Evolutionary conservation across 441 rosid genomes (phyloP), one percentile per base, ranked within the genome.

Genomic region (Erodium trifolium): DNA sequence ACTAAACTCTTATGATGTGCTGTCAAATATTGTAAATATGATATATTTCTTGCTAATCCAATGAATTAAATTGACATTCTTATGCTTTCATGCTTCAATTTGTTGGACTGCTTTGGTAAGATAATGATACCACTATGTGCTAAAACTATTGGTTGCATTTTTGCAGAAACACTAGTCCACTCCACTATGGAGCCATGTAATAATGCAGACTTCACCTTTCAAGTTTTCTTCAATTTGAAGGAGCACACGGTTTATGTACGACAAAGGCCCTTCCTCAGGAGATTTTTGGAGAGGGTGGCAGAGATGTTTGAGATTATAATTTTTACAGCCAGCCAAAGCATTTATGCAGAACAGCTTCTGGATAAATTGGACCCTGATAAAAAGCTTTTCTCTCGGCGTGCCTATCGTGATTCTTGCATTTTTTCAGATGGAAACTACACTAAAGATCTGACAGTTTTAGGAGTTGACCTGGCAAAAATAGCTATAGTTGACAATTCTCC

Each of bases 271-370:
- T 75, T 86, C 79, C 88, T 95, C 64, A 85, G 78, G 75, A 94
- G 87, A 78, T 95, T 95, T 74, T 79, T 90, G 92, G 99, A 92
- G 77, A 82, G 92, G 78, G 93, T 87, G 71, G 76, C 98, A 11
- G 23, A 84, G 74, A 86, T 90, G 57, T 95, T 95, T 70, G 96
- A 95, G 87, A 88, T 95, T 65, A 85, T 90, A 66, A 95, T 95
- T 79, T 95, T 95, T 79, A 95, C 99, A 12, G 97, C 98, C 69
- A 95, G 98, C 78, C 98, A 90, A 78, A 92, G 98, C 63, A 89
- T 94, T 53, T 94, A 94, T 71, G 99, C 99, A 0, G 98, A 88
- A 72, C 98, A 94, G 70, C 98, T 94, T 69, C 87, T 92, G 71
- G 92, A 94, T 74, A 94, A 90, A 75, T 94, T 94, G 12, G 99